Percentiles rank a stretch among this genome's conserved stretches.
These are phyloP conservation scores for Apophysomyces variabilis DNA, from an alignment of 371 early-diverging fungal species.

Conservation along the genomic window DNA sequence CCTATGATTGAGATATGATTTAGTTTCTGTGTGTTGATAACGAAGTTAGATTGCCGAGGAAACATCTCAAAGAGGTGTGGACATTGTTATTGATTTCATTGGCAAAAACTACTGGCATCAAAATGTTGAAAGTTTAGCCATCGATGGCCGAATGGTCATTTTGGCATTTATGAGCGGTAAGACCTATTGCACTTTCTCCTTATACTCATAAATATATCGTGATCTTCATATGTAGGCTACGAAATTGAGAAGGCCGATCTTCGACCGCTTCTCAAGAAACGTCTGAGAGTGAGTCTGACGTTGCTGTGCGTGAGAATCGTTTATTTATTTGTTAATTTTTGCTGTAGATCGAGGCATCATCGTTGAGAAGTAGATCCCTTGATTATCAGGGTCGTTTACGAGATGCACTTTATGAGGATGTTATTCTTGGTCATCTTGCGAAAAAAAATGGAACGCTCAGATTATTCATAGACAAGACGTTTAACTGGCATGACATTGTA, in stretches of 20 bases:
- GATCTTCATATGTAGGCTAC: constrained; percentile 28
- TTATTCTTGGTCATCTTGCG: constrained; percentile 46
- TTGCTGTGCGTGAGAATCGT: too few species aligned
- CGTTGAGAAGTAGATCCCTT: constrained; percentile 68
- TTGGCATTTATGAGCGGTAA: constrained; percentile 68
- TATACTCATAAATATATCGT: not conserved
- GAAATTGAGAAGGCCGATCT: constrained; percentile 57
- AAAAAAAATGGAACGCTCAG: constrained; percentile 49
- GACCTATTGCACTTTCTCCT: not conserved
- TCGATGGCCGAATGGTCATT: constrained; percentile 78
- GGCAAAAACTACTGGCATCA: constrained; percentile 70
- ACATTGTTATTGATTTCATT: constrained; percentile 74
- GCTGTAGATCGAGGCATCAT: constrained; percentile 68
- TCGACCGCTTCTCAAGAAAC: constrained; percentile 61
- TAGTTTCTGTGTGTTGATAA: not conserved
- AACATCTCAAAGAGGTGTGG: constrained; percentile 69
- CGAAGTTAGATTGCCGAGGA: constrained; percentile 49
- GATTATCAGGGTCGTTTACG: constrained; percentile 65
- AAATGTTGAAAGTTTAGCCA: constrained; percentile 64
- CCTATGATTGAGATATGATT: not conserved
- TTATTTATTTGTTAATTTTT: too few species aligned
- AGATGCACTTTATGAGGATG: constrained; percentile 53
- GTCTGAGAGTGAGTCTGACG: constrained; percentile 53
- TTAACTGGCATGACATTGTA: constrained; percentile 67
- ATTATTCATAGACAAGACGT: constrained; percentile 63